Evolutionary conservation across 176 grass and related monocot species (phyloP), one percentile per base, ranked within the genome.

Genomic region (Panicum miliaceum): DNA sequence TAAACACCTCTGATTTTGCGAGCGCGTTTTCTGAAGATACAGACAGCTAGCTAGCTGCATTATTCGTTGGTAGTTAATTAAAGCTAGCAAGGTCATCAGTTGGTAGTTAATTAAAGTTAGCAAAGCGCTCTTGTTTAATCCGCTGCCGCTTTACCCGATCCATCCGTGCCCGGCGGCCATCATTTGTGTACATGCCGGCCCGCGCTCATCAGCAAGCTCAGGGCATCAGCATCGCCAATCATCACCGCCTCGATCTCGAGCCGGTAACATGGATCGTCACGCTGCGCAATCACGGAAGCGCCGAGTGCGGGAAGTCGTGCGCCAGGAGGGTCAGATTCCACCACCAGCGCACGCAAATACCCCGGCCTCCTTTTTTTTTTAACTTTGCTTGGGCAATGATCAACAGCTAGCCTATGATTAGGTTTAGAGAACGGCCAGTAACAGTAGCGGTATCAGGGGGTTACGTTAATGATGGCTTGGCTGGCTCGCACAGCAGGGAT

Each of bases 241-340:
- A 83, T 90, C 83, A 79, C 40, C 68, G 46, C 75, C 40, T 80
- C 68, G 60, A 83, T 75, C 60, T 75, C 60, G 41, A 87, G 68
- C 84, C 15, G 27, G 69, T 84, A 79, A 84, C 74, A 90, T 80
- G 84, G 72, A 77, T 15, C 4, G 19, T 79, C 75, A 83, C 50
- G 68, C 84, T 62, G 74, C 81, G 23, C 68, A 84, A 84, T 70
- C 75, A 87, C 58, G 50, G 80, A 67, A 26, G 67, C 54, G 66
- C 79, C 79, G 38, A 51, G 66, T 7, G 65, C 64, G 51, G 37
- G 22, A 34, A 38, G 68, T 73, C 68, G 61, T 80, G 81, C 76
- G 51, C 87, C 82, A 79, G 82, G 71, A 72, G 2, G 40, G 76
- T 77, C 84, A 91, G 81, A 88, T 88, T 84, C 85, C 85, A 56